Conservation (phyloP, 2,329 filamentous ascomycete genomes). For the Sclerotinia spermophila region DNA sequence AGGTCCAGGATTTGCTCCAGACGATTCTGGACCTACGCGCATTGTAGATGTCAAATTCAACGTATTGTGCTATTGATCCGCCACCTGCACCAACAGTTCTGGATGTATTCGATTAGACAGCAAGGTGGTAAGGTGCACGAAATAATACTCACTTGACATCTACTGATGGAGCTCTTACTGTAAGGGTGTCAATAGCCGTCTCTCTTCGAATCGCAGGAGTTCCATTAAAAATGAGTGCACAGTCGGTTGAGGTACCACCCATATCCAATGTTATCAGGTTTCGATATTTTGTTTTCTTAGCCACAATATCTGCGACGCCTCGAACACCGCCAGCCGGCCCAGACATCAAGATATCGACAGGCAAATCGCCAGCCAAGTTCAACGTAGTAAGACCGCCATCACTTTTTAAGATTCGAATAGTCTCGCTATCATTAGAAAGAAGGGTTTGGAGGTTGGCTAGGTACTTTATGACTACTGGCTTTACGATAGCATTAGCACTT, state of each 20-base stretch:
- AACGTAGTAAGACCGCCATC: constrained; percentile 15
- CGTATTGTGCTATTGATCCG: constrained; percentile 15
- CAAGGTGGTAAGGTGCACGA: neutral
- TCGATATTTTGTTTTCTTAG: constrained; percentile 7
- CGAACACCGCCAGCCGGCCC: constrained; percentile 3
- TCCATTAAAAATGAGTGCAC: neutral
- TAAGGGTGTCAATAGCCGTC: constrained; percentile 6
- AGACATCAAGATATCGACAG: constrained; percentile 7
- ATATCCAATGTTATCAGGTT: constrained; percentile 14
- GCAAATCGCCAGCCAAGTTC: neutral
- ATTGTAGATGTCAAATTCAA: constrained; percentile 11
- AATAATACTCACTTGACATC: neutral
- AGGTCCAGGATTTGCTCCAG: constrained; percentile 11
- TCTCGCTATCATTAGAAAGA: constrained; percentile 8
- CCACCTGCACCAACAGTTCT: constrained; percentile 9
- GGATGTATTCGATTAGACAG: no score
- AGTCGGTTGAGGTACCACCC: constrained; percentile 6
- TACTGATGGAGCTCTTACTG: constrained; percentile 10
- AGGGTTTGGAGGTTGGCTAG: constrained; percentile 3
- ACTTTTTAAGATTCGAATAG: constrained; percentile 13
- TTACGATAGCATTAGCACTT: constrained; percentile 7
- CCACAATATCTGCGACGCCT: neutral
- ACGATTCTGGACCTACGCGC: constrained; percentile 11
- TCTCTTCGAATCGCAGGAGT: neutral
- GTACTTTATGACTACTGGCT: constrained; percentile 7